Percentiles rank a stretch among this genome's conserved stretches.
phyloP scores from a whole-genome alignment of 352 stramenopile genomes.

The Globisporangium heterothallicum region DNA sequence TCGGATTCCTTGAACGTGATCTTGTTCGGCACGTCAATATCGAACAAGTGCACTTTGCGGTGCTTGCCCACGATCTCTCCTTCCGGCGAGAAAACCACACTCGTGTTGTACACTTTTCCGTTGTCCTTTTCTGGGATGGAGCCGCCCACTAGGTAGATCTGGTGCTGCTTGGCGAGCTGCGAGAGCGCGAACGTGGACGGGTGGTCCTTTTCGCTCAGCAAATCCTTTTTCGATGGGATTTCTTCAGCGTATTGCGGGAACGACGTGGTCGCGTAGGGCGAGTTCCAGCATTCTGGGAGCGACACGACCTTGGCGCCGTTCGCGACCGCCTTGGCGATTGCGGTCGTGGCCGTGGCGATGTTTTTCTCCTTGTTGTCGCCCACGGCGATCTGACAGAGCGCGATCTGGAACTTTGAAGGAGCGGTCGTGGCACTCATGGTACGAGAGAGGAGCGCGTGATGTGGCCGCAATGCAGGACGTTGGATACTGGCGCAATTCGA shows the following conservation, averaged over 20 bases:
- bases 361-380: conserved; percentile 81
- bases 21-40: conserved; percentile 98
- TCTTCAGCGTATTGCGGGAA: conserved; percentile 98
- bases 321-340: conserved; percentile 56
- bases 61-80: conserved; percentile 97
- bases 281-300: conserved; percentile 96
- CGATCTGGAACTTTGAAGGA: conserved; percentile 87
- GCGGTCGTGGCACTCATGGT: conserved; percentile 36
- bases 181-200: conserved; percentile 87
- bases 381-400: conserved; percentile 95
- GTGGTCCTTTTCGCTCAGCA: conserved; percentile 55
- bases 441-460: not conserved
- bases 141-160: conserved; percentile 96
- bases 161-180: conserved; percentile 82
- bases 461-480: not conserved
- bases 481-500: not conserved
- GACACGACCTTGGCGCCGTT: conserved; percentile 88
- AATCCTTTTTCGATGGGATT: conserved; percentile 77
- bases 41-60: conserved; percentile 99
- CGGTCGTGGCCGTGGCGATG: conserved; percentile 68
- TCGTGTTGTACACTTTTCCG: conserved; percentile 98
- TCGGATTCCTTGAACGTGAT: conserved; percentile 99
- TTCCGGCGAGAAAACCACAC: conserved; percentile 92
- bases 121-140: conserved; percentile 92
- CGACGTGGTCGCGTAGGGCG: conserved; percentile 94